Conservation (phyloP, 2,329 filamentous ascomycete genomes). For the Pseudogymnoascus sp. region DNA sequence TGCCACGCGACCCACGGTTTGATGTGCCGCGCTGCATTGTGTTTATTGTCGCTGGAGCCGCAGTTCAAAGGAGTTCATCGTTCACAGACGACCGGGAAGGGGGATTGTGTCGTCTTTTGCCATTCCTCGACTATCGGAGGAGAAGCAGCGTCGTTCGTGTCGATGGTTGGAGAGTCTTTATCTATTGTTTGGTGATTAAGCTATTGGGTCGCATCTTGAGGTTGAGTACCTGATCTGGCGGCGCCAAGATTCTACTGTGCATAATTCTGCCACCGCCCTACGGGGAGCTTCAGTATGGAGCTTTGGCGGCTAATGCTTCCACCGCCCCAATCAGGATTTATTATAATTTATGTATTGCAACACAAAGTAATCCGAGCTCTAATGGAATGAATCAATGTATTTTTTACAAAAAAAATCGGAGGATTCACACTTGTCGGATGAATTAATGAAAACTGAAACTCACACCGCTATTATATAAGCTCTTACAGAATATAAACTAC, state of each 20-base stretch:
- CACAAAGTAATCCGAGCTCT: neutral
- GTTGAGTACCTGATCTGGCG: constrained; percentile 5
- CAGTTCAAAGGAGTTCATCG: constrained; percentile 3
- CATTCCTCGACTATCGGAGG: neutral
- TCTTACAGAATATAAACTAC: neutral
- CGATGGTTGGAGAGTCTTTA: neutral
- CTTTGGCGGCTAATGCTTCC: neutral
- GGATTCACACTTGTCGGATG: neutral
- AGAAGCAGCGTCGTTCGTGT: neutral
- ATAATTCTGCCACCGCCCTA: constrained; percentile 8
- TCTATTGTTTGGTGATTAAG: constrained; percentile 1
- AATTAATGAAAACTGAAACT: neutral
- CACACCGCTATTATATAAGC: neutral
- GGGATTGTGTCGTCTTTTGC: neutral
- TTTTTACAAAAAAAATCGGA: neutral
- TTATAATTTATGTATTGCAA: neutral
- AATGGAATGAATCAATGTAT: neutral
- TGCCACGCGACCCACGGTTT: constrained; percentile 22
- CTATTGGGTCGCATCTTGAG: constrained; percentile 1
- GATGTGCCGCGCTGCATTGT: constrained; percentile 26
- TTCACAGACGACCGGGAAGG: neutral
- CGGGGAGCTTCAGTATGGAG: neutral
- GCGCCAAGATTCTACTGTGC: neutral
- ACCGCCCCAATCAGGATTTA: neutral
- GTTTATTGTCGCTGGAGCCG: constrained; percentile 20